Base-by-base conservation (phyloP, 2,329 filamentous ascomycete species). In the Blastomyces parvus region DNA sequence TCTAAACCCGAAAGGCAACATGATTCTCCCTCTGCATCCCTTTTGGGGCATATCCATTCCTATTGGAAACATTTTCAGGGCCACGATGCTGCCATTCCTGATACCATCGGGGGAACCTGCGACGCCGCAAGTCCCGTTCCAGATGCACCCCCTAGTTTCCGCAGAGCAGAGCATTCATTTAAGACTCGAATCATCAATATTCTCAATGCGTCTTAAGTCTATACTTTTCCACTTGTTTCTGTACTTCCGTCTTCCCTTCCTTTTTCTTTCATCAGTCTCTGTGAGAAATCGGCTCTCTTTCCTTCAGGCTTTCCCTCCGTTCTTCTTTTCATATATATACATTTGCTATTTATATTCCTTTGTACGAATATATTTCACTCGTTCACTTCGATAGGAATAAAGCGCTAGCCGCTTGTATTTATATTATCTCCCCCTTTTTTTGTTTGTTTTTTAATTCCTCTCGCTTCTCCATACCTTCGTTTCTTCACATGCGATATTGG, bases 331-430 rank as follows among this genome's bases (percentile, higher is more conserved):
- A 27, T 48, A 27, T 25, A 46, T 48, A 44, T 42, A 11, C 44
- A 9, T 44, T 48, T 48, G 33, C 5, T 59, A 38, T 33, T 25
- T 17, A n/a, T 46, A n/a, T 38, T n/a, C 22, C 17, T 38, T 19
- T 59, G 5, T 59, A 59, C 57, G 19, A 4, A 59, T 60, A 52
- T 25, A 30, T 19, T 60, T 59, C 27, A 59, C 38, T 36, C 44
- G 14, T 52, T 60, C 58, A 17, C 40, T 60, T 60, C 58, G 6
- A 36, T 22, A 6, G n/a, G 3, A 30, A 19, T 25, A 60, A 42
- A 60, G 44, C 44, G 59, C 59, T 50, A 60, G 59, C 5, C 59
- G 59, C 59, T 60, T 48, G 58, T 33, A 27, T 48, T 50, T 22
- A 27, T 38, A 25, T 27, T 48, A 48, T 44, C n/a, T 27, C n/a